Percentiles rank a stretch among this genome's conserved stretches.
phyloP scores from a whole-genome alignment of 2,329 filamentous ascomycete species.

The Arthroderma uncinatum region DNA sequence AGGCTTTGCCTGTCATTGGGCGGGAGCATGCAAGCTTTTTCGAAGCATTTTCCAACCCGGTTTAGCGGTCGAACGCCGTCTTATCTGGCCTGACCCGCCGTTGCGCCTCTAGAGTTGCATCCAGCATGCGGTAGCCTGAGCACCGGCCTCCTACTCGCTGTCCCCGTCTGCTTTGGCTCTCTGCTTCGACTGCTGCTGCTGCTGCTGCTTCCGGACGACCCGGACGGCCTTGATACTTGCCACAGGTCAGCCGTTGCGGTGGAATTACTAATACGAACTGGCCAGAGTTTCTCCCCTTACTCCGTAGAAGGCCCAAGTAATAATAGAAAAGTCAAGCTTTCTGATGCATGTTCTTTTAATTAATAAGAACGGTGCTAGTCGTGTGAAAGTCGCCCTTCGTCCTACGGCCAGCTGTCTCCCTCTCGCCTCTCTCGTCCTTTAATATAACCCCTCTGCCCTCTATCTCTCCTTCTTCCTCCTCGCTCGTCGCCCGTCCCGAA shows the following conservation, averaged over 20 bases:
- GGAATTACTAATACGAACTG: constrained; percentile 2
- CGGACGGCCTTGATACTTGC: not conserved
- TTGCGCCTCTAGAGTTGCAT: not conserved
- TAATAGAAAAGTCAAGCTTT: not conserved
- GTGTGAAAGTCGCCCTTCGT: not conserved
- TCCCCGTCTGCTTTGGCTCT: not conserved
- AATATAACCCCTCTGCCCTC: not conserved
- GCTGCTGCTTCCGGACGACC: not conserved
- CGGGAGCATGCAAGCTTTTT: constrained; percentile 1
- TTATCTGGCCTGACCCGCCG: not conserved
- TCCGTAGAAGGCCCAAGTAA: not conserved
- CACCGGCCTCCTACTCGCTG: not conserved
- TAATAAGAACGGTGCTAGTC: not conserved
- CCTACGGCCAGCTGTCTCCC: constrained; percentile 2
- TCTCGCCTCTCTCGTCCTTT: too few relatives aligned
- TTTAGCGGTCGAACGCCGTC: not conserved
- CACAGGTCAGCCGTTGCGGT: not conserved
- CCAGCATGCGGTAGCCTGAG: not conserved
- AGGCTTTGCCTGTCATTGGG: not conserved
- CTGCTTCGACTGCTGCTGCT: not conserved
- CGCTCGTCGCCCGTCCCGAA: not conserved
- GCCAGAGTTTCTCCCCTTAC: not conserved
- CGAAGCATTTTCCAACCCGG: constrained; percentile 4
- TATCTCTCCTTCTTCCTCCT: not conserved
- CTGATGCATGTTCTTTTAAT: not conserved